Evolutionary conservation across 495 filamentous ascomycete genomes (phyloP), one percentile per base, ranked within the genome.

Genomic region (Achaetomiella virescens): DNA sequence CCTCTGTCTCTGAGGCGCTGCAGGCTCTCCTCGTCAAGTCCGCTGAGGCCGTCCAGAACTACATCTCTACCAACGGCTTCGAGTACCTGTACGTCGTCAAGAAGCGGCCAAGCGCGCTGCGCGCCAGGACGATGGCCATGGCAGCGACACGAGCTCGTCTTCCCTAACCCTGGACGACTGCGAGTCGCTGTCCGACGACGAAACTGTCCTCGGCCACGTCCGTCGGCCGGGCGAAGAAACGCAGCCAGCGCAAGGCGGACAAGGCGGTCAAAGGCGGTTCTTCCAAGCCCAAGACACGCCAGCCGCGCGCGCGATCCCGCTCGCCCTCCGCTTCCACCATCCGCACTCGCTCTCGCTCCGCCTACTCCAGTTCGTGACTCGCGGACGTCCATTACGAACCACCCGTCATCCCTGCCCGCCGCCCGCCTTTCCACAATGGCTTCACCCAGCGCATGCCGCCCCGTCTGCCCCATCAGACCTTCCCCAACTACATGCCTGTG

Each of bases 31-130:
- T 70, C 27, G 48, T 54, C 14, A 70, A 69, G 49, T 70, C 67
- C 1, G 71, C 70, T 35, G 65, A 72, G 33, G 72, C 68, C 1
- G 64, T 66, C 14, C 67, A 74, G 48, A 56, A 74, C 35, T 67
- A 73, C 55, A 66, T 73, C 41, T 49, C 47, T 22, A 62, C 57
- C 55, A 65, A 71, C 29, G 72, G 73, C n/a, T 75, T 70, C 54
- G 60, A 53, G 3, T 49, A 60, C 15, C 62, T 60, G 11, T 49
- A 57, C 2, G 42, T 58, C 42, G 24, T 55, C 43, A 63, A 60
- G 24, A 59, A 61, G 17, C 43, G 48, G 45, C 21, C 42, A 57
- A 51, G 29, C 27, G 15, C 6, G 29, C 2, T 20, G 45, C 27
- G 21, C 38, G 63, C 25, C 24, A 49, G 22, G 52, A 62, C 14